A percentile compares a stretch with the other conserved stretches of the same genome.
Evolutionary conservation across 495 filamentous ascomycete genomes (phyloP).

Genomic region (Pseudomonodictys pantanalensis): DNA sequence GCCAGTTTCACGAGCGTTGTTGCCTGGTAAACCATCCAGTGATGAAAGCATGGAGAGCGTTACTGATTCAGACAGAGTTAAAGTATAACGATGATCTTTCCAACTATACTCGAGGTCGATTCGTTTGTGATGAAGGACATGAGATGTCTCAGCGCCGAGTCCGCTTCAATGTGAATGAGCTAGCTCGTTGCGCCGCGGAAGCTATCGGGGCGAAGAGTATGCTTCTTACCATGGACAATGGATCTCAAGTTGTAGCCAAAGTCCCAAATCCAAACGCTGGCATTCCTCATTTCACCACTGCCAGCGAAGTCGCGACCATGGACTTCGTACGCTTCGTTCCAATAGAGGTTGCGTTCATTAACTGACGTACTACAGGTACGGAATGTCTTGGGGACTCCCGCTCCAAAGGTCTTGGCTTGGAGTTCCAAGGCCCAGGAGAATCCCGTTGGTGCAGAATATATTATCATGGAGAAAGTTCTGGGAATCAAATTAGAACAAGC

Average conservation of each 20-base stretch:
- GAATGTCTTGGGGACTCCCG: constrained; percentile 18
- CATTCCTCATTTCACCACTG: constrained; percentile 23
- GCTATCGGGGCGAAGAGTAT: constrained; percentile 19
- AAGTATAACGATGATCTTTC: constrained; percentile 22
- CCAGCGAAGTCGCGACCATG: constrained; percentile 30
- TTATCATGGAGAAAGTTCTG: constrained; percentile 28
- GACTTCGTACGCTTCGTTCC: constrained; percentile 17
- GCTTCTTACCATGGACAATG: constrained; percentile 21
- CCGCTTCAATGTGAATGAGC: constrained; percentile 20
- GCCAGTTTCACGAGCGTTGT: not conserved
- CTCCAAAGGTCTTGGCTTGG: constrained; percentile 26
- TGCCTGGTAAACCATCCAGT: constrained; percentile 3
- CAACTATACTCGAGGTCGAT: constrained; percentile 26
- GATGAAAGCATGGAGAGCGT: not conserved
- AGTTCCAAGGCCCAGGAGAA: constrained; percentile 14
- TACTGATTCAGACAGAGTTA: constrained; percentile 8
- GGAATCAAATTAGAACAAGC: constrained; percentile 15
- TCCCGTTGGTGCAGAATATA: constrained; percentile 30
- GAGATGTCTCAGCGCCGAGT: constrained; percentile 12
- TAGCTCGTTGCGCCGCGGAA: constrained; percentile 7
- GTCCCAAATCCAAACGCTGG: constrained; percentile 30
- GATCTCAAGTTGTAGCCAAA: constrained; percentile 19
- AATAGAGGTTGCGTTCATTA: not conserved
- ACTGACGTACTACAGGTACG: constrained; percentile 15
- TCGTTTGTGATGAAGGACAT: constrained; percentile 22